Percentiles rank a stretch among this genome's conserved stretches.
These are phyloP conservation scores for Amanita pallidorosea DNA, from an alignment of 768 basidiomycete genomes.

Conservation along the genomic window DNA sequence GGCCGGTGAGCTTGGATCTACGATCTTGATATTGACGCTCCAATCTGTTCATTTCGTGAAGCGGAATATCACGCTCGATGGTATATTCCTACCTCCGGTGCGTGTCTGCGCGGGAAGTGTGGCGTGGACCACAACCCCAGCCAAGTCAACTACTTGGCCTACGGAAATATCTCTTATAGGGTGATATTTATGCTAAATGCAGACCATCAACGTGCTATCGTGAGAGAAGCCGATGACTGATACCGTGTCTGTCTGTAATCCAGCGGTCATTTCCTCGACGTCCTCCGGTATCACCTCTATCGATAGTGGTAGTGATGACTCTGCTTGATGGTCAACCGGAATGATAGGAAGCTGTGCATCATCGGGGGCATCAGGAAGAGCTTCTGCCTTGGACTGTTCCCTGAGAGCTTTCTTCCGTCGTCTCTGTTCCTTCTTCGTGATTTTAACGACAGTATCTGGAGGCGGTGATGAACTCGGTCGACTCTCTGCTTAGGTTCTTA, in stretches of 20 bases:
- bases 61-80: not conserved
- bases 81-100: slow-evolving; percentile 14
- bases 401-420: not conserved
- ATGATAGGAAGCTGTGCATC: not conserved
- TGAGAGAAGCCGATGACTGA: not conserved
- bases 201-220: not conserved
- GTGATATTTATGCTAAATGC: not conserved
- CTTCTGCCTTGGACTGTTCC: not conserved
- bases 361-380: not conserved
- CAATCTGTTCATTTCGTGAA: slow-evolving; percentile 27
- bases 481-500: not conserved
- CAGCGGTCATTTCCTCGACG: not conserved
- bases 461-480: not conserved
- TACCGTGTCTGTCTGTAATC: not conserved
- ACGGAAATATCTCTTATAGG: slow-evolving; percentile 11
- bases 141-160: slow-evolving; percentile 11
- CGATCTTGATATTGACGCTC: slow-evolving; percentile 30
- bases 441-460: not conserved
- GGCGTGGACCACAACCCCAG: slow-evolving; percentile 14
- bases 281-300: not conserved
- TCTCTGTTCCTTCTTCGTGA: slow-evolving; percentile 3
- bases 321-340: not conserved
- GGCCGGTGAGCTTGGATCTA: slow-evolving; percentile 40
- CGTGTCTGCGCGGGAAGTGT: slow-evolving; percentile 10
- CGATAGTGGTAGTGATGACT: not conserved